A percentile compares a stretch with the other conserved stretches of the same genome.
phyloP scores from a whole-genome alignment of 768 basidiomycete genomes.

The Tulasnella sp. region DNA sequence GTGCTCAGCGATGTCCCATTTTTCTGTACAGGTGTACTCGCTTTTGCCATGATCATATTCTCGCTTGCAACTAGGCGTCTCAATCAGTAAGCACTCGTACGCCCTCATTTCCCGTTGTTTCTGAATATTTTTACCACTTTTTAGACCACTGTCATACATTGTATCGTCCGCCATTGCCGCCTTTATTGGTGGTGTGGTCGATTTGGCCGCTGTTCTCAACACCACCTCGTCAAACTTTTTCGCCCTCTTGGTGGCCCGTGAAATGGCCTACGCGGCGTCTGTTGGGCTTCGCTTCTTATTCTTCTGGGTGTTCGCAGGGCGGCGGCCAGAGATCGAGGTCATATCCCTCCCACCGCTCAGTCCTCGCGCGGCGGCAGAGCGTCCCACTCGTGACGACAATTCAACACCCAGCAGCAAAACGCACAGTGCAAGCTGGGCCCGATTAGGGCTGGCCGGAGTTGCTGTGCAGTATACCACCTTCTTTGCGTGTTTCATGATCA shows the following conservation, averaged over 20 bases:
- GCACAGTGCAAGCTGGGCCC: constrained; percentile 53
- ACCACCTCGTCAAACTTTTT: constrained; percentile 24
- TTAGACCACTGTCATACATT: constrained; percentile 39
- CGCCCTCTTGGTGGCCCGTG: constrained; percentile 41
- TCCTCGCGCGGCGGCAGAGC: background rate
- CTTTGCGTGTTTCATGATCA: constrained; percentile 33
- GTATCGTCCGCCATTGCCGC: constrained; percentile 45
- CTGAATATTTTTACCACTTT: too few relatives aligned
- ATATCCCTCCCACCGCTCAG: constrained; percentile 24
- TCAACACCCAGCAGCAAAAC: constrained; percentile 7
- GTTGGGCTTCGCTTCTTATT: constrained; percentile 49
- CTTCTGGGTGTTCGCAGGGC: constrained; percentile 54
- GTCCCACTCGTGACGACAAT: too few relatives aligned
- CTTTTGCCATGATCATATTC: constrained; percentile 47
- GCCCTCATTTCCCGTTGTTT: constrained; percentile 26
- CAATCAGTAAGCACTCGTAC: constrained; percentile 6
- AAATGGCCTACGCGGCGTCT: constrained; percentile 45
- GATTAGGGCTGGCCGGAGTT: constrained; percentile 47
- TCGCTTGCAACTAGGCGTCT: constrained; percentile 40
- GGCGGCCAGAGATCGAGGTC: constrained; percentile 42
- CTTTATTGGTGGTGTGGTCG: constrained; percentile 51
- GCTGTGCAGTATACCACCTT: constrained; percentile 43
- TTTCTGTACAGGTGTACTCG: constrained; percentile 52
- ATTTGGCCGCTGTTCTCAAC: constrained; percentile 43
- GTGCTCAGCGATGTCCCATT: constrained; percentile 50